phyloP scores from a whole-genome alignment of 192 early-diverging fungal species.

The Coemansia erecta region DNA sequence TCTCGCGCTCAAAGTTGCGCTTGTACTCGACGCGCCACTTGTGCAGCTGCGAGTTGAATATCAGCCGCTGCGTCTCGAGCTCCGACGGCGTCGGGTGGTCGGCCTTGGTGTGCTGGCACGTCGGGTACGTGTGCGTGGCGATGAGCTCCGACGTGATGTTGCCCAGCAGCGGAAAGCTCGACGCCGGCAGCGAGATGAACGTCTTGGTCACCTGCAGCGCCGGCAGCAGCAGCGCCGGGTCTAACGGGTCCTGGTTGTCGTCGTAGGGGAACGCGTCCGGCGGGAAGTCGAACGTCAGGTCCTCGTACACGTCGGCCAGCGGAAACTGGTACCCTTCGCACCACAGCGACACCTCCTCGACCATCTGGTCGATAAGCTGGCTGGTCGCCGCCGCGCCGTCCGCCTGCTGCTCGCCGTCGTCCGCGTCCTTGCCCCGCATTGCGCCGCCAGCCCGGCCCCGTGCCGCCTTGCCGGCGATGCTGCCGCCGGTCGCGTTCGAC shows the following conservation, averaged over 20 bases:
- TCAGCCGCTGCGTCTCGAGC: slow-evolving; percentile 64
- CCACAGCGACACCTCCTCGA: slow-evolving; percentile 47
- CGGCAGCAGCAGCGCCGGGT: slow-evolving; percentile 66
- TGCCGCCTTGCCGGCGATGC: not conserved
- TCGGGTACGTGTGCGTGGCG: slow-evolving; percentile 68
- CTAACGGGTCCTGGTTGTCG: slow-evolving; percentile 59
- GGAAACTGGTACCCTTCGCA: slow-evolving; percentile 54
- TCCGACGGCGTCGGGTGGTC: slow-evolving; percentile 66
- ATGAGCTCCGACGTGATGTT: slow-evolving; percentile 66
- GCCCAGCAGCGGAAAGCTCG: slow-evolving; percentile 64
- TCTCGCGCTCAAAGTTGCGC: slow-evolving; percentile 58
- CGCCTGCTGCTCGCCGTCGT: slow-evolving; percentile 1
- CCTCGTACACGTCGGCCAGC: slow-evolving; percentile 52
- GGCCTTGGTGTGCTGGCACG: slow-evolving; percentile 67
- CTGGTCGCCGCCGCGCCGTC: slow-evolving; percentile 3
- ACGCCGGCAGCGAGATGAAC: slow-evolving; percentile 60
- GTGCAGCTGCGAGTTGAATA: slow-evolving; percentile 65
- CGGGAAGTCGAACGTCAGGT: slow-evolving; percentile 53
- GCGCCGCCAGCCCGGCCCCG: not conserved
- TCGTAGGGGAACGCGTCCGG: slow-evolving; percentile 53
- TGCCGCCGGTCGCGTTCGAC: slow-evolving; percentile 10
- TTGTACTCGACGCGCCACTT: slow-evolving; percentile 57
- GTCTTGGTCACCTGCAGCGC: slow-evolving; percentile 65
- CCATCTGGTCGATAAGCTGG: slow-evolving; percentile 37
- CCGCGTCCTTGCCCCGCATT: not conserved